Base-by-base conservation (phyloP, 441 rosid species). In the Metrosideros polymorpha region DNA sequence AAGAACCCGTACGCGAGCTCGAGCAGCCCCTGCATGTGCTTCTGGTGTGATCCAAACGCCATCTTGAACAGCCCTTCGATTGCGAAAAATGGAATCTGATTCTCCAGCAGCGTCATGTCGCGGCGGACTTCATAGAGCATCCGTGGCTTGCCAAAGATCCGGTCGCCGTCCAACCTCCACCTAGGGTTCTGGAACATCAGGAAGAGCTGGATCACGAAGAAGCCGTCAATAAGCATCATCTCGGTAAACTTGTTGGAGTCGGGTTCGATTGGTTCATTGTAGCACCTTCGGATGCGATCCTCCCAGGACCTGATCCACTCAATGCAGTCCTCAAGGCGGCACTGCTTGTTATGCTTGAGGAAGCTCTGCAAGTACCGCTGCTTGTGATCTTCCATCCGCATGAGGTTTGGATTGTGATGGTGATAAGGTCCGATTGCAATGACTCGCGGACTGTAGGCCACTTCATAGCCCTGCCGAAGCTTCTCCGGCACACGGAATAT, bases 21-120 rank as follows among this genome's bases (percentile, higher is more conserved):
- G 42, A 76, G 39, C 59, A 87, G 25, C 51, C 24, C 27, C 1
- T 5, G 39, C 29, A 0, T 2, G 5, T 14, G 15, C 4, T 9
- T 18, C 7, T 8, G 2, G 17, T 4, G 32, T 6, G 13, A 19
- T 30, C 42, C 18, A 7, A 24, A 61, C n/a, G 85, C 83, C 61
- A 25, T 53, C 17, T 59, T 5, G 3, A 83, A 51, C 30, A 88
- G 30, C 12, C 6, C 83, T 6, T 86, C 39, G 12, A 86, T 39
- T 6, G 84, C 30, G 32, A 77, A 86, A 32, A 83, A 27, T 2
- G 87, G 87, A 32, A 88, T 87, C 53, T 88, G 88, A 47, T 86
- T 88, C 61, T 88, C 83, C 13, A 84, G 71, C 54, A 88, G 52
- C 25, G 12, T 29, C 71, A 88, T 35, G 82, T 88, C 86, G 6